Evolutionary conservation across 345 rosid species (phyloP).

Genomic region (Murraya paniculata): DNA sequence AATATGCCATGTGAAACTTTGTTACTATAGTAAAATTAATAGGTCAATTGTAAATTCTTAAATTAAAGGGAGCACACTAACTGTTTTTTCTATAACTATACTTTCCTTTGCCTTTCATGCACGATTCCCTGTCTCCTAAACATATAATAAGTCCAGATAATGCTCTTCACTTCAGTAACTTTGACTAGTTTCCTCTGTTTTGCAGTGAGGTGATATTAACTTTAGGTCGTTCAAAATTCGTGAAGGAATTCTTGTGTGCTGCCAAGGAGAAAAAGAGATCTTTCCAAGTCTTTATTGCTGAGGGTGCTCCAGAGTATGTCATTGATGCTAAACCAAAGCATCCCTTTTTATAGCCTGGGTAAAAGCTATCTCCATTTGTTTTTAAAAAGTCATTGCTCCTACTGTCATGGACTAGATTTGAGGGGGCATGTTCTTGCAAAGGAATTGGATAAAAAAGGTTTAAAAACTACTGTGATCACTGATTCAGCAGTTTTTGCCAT

Average conservation of each 20-base stretch:
- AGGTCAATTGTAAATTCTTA: neutral
- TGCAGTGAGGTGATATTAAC: slow-evolving; percentile 59
- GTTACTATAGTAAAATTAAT: neutral
- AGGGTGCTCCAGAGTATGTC: slow-evolving; percentile 62
- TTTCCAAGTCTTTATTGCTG: slow-evolving; percentile 53
- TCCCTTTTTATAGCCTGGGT: neutral
- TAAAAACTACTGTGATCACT: slow-evolving; percentile 48
- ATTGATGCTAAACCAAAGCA: neutral
- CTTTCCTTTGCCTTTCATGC: neutral
- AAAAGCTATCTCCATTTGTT: neutral
- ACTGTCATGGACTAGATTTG: slow-evolving; percentile 37
- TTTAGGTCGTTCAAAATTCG: slow-evolving; percentile 52
- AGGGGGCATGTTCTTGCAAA: slow-evolving; percentile 62
- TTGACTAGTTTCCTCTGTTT: slow-evolving; percentile 10
- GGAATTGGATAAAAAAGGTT: slow-evolving; percentile 46
- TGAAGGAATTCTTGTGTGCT: slow-evolving; percentile 49
- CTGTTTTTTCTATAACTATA: neutral
- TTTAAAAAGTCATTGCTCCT: slow-evolving; percentile 2
- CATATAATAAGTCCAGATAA: neutral
- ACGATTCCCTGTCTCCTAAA: neutral
- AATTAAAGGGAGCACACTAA: neutral
- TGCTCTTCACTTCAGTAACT: neutral
- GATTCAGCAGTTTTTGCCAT: slow-evolving; percentile 60
- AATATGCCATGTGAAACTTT: neutral
- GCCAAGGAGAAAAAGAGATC: slow-evolving; percentile 56